Conservation (phyloP, 2,329 filamentous ascomycete genomes). For the Fusarium pilosicola region DNA sequence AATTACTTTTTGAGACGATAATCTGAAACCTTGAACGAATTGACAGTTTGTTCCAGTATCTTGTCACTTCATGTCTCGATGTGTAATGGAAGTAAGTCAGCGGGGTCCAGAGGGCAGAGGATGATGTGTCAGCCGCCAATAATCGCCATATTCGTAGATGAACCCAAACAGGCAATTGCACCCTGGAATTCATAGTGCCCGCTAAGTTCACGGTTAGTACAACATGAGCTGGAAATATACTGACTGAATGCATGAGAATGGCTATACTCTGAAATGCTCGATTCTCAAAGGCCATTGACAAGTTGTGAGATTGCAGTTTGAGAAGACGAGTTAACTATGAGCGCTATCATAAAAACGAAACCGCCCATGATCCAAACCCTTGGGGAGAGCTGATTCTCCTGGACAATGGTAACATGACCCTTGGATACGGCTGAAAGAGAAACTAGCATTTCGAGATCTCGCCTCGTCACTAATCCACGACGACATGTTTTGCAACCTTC, state of each 20-base stretch:
- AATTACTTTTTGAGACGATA: too few relatives aligned
- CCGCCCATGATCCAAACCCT: background rate
- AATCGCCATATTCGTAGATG: background rate
- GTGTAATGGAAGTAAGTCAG: background rate
- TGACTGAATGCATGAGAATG: background rate
- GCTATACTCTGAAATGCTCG: background rate
- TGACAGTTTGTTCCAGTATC: too few relatives aligned
- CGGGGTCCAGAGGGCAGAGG: background rate
- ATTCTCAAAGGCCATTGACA: background rate
- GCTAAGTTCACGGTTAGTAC: too few relatives aligned
- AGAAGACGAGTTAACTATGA: background rate
- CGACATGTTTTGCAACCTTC: background rate
- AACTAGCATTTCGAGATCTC: accelerated
- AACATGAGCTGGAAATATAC: too few relatives aligned
- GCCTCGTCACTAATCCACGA: background rate
- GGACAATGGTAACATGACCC: accelerated
- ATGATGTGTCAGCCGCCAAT: background rate
- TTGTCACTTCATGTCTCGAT: background rate
- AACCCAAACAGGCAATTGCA: background rate
- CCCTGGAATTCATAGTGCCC: accelerated
- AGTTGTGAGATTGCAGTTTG: background rate
- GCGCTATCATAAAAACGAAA: background rate
- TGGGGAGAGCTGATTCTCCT: accelerated
- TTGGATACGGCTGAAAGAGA: too few relatives aligned
- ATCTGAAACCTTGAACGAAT: accelerated